A percentile compares a stretch with the other conserved stretches of the same genome.
Conservation (phyloP, 2,329 filamentous ascomycete species). For the Fusarium vanettenii region DNA sequence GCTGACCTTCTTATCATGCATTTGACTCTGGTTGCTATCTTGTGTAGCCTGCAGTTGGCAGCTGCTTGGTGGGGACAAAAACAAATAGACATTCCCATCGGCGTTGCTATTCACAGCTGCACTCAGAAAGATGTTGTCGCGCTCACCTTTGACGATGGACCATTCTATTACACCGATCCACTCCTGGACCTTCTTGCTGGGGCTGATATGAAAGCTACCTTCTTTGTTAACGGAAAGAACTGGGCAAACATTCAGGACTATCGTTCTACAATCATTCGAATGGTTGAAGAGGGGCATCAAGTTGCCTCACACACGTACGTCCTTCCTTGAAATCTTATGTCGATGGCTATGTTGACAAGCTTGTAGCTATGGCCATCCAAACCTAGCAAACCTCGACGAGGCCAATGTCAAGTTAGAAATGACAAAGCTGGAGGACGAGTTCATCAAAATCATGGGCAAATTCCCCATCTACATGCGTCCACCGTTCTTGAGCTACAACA, state of each 20-base stretch:
- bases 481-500: conserved; percentile 52
- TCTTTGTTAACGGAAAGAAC: conserved; percentile 42
- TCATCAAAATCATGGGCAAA: conserved; percentile 46
- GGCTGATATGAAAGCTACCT: conserved; percentile 44
- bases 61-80: neutral
- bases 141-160: conserved; percentile 55
- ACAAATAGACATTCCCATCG: conserved; percentile 11
- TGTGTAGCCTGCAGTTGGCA: neutral
- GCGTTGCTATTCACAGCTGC: conserved; percentile 37
- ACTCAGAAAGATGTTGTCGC: conserved; percentile 45
- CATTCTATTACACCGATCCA: conserved; percentile 48
- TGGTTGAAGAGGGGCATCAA: conserved; percentile 63
- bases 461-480: conserved; percentile 51
- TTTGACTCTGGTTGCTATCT: neutral
- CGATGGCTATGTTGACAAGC: conserved; percentile 21
- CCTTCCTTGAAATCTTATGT: conserved; percentile 22
- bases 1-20: neutral
- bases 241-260: conserved; percentile 39
- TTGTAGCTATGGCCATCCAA: conserved; percentile 43
- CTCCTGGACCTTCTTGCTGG: conserved; percentile 47
- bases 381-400: conserved; percentile 45
- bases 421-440: conserved; percentile 42
- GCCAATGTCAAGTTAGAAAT: conserved; percentile 40
- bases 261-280: conserved; percentile 47
- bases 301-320: conserved; percentile 61